Base-by-base conservation (phyloP, 2,329 filamentous ascomycete species). In the Alternaria rosae region DNA sequence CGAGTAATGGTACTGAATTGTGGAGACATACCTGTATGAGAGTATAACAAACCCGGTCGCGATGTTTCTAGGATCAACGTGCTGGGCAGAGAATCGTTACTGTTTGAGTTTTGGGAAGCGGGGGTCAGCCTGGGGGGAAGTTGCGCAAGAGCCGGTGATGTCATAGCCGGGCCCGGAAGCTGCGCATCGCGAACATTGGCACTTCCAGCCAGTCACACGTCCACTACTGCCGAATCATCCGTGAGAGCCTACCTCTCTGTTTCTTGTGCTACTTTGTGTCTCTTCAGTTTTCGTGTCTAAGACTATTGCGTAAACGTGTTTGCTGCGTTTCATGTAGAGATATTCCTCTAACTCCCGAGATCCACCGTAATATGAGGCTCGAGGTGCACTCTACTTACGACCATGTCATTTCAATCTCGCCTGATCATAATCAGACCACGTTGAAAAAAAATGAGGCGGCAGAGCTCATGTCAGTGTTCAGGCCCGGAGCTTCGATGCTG, bases 91-190 rank as follows among this genome's bases (percentile, higher is more conserved):
- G 32, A 54, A 65, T 57, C 61, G 52, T 56, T 54, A 64, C 54
- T 70, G 69, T 67, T 67, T 65, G 65, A 59, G 65, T 59, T 56
- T 59, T 56, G 60, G 43, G 52, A 42, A 44, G 60, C 60, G 62
- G 66, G 67, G 64, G 64, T 54, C 65, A 68, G 47, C 50, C 54
- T 56, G 63, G 30, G 53, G 56, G 53, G 56, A 65, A 62, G 61
- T 66, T 47, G 62, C 54, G 61, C 59, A 53, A 65, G 61, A 43
- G 51, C 56, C 52, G 47, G 62, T 72, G 69, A 73, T 66, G 69
- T 73, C 71, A 71, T 69, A 26, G 53, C 21, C 48, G 26, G 38
- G 28, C 45, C 59, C 57, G 65, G 69, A 71, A 72, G 68, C 61
- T 44, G 42, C 59, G 47, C 59, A 60, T 47, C 35, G 35, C n/a